Evolutionary conservation across 371 early-diverging fungal species (phyloP), one percentile per base, ranked within the genome.

Genomic region (Rhizomucor miehei): DNA sequence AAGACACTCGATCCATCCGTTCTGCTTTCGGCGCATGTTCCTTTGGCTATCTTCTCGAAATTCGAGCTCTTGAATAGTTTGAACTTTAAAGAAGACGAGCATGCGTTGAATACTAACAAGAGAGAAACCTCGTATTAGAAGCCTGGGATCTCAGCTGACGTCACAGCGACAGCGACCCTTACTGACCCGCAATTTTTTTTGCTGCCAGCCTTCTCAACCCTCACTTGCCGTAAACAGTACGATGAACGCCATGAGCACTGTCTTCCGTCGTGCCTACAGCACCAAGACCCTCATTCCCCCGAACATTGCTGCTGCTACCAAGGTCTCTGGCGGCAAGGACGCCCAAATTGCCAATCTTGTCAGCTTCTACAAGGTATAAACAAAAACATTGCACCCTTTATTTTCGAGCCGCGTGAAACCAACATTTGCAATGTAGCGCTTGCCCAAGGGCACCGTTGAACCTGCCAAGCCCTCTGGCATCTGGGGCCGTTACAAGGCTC

Each of bases 401-500:
- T 24, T n/a, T n/a, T n/a, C n/a, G n/a, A n/a, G n/a, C n/a, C n/a
- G n/a, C n/a, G n/a, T n/a, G n/a, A n/a, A n/a, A n/a, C n/a, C n/a
- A n/a, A n/a, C n/a, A 34, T 19, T 21, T 6, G 10, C n/a, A 11
- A 50, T 23, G 21, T 52, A 76, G 73, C 67, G 65, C 53, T 66
- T 78, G 63, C 79, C 79, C 61, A 78, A 78, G 73, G 79, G 79
- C 63, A 41, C 66, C 51, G 70, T 52, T 51, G 57, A 66, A 35
- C 62, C 62, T 51, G 40, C 67, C 52, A 74, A 78, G 75, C 70
- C 78, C 48, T 65, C 67, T 48, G 79, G 79, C 53, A 67, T 68
- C 59, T 68, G 58, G 52, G 75, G 63, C 51, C 68, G 74, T 38
- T 84, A 84, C 68, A 77, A 84, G 80, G 84, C 80, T 54, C 77